Conservation (phyloP, 2,329 filamentous ascomycete species). For the Epichloe sibirici region DNA sequence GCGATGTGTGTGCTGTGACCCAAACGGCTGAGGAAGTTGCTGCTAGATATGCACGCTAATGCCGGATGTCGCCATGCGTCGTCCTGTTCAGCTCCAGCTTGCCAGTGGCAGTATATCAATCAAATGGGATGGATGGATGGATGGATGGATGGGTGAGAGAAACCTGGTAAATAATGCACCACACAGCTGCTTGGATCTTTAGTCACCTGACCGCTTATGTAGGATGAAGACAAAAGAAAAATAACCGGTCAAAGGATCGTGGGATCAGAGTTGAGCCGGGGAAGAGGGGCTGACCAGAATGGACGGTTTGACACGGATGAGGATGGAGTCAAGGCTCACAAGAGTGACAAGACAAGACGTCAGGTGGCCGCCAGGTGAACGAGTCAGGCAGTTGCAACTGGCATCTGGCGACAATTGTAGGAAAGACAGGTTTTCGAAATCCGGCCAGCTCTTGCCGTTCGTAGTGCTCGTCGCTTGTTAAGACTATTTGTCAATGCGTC, state of each 20-base stretch:
- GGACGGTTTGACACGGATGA: background rate
- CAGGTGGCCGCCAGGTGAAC: background rate
- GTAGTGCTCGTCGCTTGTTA: background rate
- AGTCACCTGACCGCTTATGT: background rate
- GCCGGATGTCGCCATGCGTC: constrained; percentile 2
- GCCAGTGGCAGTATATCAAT: background rate
- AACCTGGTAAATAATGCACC: background rate
- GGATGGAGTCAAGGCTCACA: background rate
- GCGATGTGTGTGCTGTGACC: background rate
- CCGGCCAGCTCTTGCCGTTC: background rate
- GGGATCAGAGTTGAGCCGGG: background rate
- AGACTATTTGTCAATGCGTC: background rate
- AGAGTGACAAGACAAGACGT: background rate
- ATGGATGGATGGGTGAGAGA: background rate
- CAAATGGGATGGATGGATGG: background rate
- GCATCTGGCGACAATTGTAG: background rate
- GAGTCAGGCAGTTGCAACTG: background rate
- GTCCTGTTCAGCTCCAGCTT: background rate
- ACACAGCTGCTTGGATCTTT: background rate
- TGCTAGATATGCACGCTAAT: background rate
- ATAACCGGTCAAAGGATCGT: background rate
- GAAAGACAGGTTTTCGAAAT: background rate
- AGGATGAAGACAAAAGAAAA: background rate
- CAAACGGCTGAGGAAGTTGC: background rate
- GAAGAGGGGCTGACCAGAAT: too few species aligned